Conservation (phyloP, 1,284 basidiomycete species). For the Kwoniella shivajii region DNA sequence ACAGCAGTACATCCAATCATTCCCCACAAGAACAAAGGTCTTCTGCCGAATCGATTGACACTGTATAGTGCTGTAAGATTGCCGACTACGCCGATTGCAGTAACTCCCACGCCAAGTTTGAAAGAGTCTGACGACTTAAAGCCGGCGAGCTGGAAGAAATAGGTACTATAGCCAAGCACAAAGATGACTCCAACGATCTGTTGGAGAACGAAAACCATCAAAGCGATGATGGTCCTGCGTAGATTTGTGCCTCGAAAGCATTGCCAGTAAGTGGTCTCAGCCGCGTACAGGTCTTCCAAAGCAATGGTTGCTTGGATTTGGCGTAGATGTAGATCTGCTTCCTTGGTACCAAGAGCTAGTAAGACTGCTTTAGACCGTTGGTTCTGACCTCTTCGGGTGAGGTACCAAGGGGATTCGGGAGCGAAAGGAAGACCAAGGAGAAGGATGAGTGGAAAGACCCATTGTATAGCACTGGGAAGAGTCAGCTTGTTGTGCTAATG, state of each 20-base stretch:
- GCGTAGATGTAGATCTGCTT: slow-evolving; percentile 20
- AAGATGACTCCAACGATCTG: slow-evolving; percentile 23
- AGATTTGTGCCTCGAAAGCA: slow-evolving; percentile 25
- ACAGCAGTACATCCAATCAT: slow-evolving; percentile 49
- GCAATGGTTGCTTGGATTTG: slow-evolving; percentile 35
- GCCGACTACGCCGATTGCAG: slow-evolving; percentile 29
- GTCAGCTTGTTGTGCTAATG: neutral
- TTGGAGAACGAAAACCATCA: slow-evolving; percentile 22
- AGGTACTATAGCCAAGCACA: slow-evolving; percentile 22
- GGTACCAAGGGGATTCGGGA: slow-evolving; percentile 39
- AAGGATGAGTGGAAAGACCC: slow-evolving; percentile 35
- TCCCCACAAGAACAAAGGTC: slow-evolving; percentile 55
- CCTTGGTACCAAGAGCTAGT: slow-evolving; percentile 12
- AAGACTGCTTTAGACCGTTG: slow-evolving; percentile 23
- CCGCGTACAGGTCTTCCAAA: slow-evolving; percentile 25
- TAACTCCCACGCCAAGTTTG: slow-evolving; percentile 47
- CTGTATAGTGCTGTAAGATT: slow-evolving; percentile 25
- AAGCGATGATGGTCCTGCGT: slow-evolving; percentile 20
- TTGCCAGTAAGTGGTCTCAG: slow-evolving; percentile 28
- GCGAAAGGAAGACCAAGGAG: slow-evolving; percentile 20
- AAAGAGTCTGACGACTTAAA: slow-evolving; percentile 45
- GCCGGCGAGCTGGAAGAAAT: slow-evolving; percentile 54
- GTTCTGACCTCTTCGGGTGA: slow-evolving; percentile 21
- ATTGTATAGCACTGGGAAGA: slow-evolving; percentile 37
- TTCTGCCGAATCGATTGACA: slow-evolving; percentile 47